These are phyloP conservation scores for Pestalotiopsis sp. DNA, from an alignment of 2,329 filamentous ascomycete genomes.

Conservation along the genomic window DNA sequence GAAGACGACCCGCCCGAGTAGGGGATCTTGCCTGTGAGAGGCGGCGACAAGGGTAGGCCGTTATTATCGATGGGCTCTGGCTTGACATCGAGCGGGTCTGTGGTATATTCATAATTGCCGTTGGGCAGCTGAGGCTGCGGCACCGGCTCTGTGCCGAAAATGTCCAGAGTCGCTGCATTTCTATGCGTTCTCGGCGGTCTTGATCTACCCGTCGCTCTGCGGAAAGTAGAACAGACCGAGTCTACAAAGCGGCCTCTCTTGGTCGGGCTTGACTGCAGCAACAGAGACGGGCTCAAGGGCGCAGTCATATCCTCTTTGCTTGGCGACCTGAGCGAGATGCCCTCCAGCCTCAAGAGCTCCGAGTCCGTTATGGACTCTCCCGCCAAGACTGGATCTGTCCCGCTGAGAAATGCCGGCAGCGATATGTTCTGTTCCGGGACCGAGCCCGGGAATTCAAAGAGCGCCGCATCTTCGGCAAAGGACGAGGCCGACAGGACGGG, in stretches of 20 bases:
- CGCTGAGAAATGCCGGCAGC: constrained; percentile 17
- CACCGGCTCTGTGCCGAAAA: not conserved
- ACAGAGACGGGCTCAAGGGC: constrained; percentile 24
- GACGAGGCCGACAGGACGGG: constrained; percentile 12
- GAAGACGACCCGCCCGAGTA: constrained; percentile 12
- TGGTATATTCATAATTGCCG: not conserved
- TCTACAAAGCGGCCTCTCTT: constrained; percentile 28
- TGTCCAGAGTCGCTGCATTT: not conserved
- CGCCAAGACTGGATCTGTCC: constrained; percentile 24
- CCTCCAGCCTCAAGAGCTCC: constrained; percentile 46
- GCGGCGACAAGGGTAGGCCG: constrained; percentile 29
- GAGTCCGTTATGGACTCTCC: constrained; percentile 46
- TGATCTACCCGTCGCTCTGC: constrained; percentile 23
- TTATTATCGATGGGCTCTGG: constrained; percentile 20
- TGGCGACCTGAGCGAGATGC: constrained; percentile 43
- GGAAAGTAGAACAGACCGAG: constrained; percentile 27
- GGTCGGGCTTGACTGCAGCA: constrained; percentile 27
- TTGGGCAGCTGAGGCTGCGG: not conserved
- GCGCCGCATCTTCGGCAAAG: not conserved
- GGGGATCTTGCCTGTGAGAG: constrained; percentile 28
- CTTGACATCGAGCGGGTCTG: constrained; percentile 14
- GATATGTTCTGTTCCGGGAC: constrained; percentile 11
- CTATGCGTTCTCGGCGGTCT: constrained; percentile 15
- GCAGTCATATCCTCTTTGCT: constrained; percentile 21
- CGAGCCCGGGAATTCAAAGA: not conserved